Conservation (phyloP, 768 basidiomycete species). For the Asterophora parasitica region DNA sequence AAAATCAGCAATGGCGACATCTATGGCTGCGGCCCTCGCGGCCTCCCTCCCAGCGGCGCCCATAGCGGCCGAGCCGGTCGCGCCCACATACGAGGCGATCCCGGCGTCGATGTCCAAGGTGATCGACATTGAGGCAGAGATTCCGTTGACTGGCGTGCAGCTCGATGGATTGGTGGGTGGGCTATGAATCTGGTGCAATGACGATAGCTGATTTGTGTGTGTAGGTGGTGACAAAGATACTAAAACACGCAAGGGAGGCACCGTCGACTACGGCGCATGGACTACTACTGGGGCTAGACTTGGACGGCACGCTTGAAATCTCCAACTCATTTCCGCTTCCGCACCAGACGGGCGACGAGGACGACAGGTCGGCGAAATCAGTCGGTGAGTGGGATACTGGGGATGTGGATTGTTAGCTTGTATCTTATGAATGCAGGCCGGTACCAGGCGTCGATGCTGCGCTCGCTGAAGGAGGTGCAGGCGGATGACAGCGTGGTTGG, state of each 20-base stretch:
- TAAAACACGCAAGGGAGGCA: slow-evolving; percentile 86
- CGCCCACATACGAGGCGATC: slow-evolving; percentile 77
- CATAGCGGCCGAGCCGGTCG: slow-evolving; percentile 53
- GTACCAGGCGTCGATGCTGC: slow-evolving; percentile 81
- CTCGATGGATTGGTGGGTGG: slow-evolving; percentile 78
- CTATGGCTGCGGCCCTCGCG: slow-evolving; percentile 92
- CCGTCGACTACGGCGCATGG: slow-evolving; percentile 74
- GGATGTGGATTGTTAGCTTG: background rate
- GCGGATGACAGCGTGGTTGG: slow-evolving; percentile 90
- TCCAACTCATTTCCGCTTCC: slow-evolving; percentile 88
- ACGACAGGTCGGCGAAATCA: slow-evolving; percentile 75
- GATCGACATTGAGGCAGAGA: slow-evolving; percentile 90
- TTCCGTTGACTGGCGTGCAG: slow-evolving; percentile 74
- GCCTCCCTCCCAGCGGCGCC: slow-evolving; percentile 72
- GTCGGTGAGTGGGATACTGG: slow-evolving; percentile 45
- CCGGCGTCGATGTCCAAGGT: slow-evolving; percentile 91
- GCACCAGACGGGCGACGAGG: slow-evolving; percentile 67
- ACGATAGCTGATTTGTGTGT: slow-evolving; percentile 1
- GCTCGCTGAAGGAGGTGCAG: slow-evolving; percentile 86
- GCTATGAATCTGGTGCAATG: background rate
- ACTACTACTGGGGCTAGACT: slow-evolving; percentile 83
- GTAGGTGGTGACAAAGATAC: slow-evolving; percentile 89
- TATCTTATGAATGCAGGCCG: slow-evolving; percentile 43
- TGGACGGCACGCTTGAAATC: slow-evolving; percentile 87
- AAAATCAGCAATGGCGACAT: slow-evolving; percentile 53